phyloP scores from a whole-genome alignment of 176 grass and related monocot genomes.

The Eleusine indica region DNA sequence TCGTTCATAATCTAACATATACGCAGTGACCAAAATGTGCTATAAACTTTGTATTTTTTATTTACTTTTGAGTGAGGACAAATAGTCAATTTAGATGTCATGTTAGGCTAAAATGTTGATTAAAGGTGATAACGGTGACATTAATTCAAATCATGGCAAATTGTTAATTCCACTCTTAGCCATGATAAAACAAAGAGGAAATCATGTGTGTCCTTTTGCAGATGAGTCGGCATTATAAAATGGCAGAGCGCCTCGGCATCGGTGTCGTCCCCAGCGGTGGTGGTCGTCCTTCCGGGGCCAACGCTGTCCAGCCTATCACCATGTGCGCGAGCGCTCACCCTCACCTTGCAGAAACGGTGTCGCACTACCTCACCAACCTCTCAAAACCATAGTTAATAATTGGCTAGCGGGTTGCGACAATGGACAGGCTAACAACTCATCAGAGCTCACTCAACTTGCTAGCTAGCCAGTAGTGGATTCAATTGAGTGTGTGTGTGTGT shows the following conservation, averaged over 20 bases:
- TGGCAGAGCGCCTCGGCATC: background rate
- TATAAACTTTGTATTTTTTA: no score
- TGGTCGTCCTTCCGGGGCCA: background rate
- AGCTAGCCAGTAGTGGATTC: background rate
- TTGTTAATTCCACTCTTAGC: no score
- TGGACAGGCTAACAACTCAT: background rate
- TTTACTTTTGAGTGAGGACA: no score
- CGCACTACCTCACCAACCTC: constrained; percentile 36
- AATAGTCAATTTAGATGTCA: no score
- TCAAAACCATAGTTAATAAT: constrained; percentile 38
- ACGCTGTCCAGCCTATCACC: constrained; percentile 10
- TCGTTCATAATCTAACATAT: no score
- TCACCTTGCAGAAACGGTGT: background rate
- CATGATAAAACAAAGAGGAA: background rate
- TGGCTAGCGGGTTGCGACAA: background rate
- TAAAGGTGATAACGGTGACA: no score
- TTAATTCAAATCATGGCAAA: no score
- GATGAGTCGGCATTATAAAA: background rate
- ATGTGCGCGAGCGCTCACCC: background rate
- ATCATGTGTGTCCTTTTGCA: background rate
- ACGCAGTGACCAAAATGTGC: no score
- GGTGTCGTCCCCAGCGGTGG: background rate
- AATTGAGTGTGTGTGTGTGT: background rate
- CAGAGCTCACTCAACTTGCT: constrained; percentile 6
- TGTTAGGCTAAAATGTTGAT: no score